Conservation (phyloP, 179 eudicot species). For the Beta lomatogona region DNA sequence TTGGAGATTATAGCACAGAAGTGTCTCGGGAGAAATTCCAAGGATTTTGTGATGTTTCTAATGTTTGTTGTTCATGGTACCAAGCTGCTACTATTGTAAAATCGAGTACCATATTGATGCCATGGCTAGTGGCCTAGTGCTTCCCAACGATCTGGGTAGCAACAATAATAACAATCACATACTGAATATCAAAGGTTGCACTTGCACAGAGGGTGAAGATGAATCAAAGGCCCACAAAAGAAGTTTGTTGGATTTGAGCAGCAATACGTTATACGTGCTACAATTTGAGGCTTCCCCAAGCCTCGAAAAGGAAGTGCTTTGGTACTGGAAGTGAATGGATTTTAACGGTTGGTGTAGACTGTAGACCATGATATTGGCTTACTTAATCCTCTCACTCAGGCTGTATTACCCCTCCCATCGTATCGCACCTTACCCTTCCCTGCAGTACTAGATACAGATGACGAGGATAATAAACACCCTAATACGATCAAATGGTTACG, state of each 20-base stretch:
- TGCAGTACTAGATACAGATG: not conserved
- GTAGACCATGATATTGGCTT: not conserved
- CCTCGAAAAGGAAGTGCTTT: not conserved
- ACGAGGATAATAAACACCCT: not conserved
- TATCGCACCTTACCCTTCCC: not conserved
- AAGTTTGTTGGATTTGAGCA: slow-evolving; percentile 12
- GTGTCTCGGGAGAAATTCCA: not conserved
- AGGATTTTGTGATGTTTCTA: slow-evolving; percentile 4
- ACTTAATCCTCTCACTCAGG: not conserved
- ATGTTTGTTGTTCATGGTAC: not conserved
- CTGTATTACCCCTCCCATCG: not conserved
- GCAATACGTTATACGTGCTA: not conserved
- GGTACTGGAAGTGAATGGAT: slow-evolving; percentile 19
- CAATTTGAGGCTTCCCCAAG: not conserved
- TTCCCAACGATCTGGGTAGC: too few relatives aligned
- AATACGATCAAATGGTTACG: too few relatives aligned
- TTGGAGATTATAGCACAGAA: not conserved
- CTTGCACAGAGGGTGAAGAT: not conserved
- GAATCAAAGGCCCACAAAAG: not conserved
- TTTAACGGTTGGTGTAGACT: not conserved
- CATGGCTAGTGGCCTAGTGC: too few relatives aligned
- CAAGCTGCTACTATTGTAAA: too few relatives aligned
- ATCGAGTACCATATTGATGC: too few relatives aligned
- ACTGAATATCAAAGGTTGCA: too few relatives aligned
- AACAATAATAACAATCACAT: not conserved